Conservation (phyloP, 345 rosid genomes). For the Brassica nigra region DNA sequence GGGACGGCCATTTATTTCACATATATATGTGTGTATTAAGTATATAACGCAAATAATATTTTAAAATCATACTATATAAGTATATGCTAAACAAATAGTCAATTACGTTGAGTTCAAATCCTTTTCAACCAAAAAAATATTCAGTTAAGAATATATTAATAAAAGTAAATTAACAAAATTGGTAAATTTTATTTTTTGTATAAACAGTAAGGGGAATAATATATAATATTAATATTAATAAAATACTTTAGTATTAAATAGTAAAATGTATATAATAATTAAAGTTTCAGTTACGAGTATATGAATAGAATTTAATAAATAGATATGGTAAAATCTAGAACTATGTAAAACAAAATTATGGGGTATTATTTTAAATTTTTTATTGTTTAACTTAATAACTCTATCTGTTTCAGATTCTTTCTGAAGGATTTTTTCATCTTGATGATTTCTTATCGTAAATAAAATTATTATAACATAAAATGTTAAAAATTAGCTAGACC, state of each 20-base stretch:
- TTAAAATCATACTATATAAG: background rate
- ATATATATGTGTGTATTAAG: background rate
- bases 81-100: background rate
- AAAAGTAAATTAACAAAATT: background rate
- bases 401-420: no score
- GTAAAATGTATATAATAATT: background rate
- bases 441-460: background rate
- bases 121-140: background rate
- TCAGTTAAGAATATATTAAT: background rate
- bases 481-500: background rate
- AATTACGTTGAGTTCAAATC: background rate
- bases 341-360: no score
- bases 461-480: background rate
- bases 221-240: background rate
- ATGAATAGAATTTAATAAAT: background rate
- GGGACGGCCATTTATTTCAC: background rate
- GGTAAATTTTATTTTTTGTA: background rate
- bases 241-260: background rate
- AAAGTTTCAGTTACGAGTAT: background rate
- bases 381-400: background rate
- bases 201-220: background rate
- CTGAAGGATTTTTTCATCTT: background rate
- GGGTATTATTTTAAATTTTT: no score
- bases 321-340: background rate
- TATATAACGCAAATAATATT: background rate